phyloP scores from a whole-genome alignment of 805 yeast species.

The Saccharomycopsis selenospora region DNA sequence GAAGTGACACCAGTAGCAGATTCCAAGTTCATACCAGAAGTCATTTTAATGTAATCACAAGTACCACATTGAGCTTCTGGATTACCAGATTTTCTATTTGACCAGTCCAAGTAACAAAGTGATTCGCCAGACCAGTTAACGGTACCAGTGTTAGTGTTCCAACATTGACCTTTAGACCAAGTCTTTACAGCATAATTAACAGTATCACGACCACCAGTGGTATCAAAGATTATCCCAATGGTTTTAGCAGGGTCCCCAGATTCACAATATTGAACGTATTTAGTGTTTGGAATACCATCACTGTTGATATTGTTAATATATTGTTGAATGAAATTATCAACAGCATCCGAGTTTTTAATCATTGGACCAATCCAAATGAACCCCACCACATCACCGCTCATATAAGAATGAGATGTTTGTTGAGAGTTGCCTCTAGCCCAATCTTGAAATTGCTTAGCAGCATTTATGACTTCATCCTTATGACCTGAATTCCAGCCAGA shows the following conservation, averaged over 20 bases:
- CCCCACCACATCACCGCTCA: not conserved
- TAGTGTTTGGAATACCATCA: constrained; percentile 5
- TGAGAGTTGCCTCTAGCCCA: not conserved
- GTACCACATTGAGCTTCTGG: constrained; percentile 6
- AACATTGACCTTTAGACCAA: constrained; percentile 9
- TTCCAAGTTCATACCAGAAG: constrained; percentile 3
- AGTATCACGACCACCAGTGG: not conserved
- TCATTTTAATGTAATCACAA: not conserved
- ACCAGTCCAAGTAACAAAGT: not conserved
- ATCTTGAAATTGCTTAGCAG: not conserved
- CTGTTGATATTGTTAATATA: not conserved
- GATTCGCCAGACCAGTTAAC: constrained; percentile 1
- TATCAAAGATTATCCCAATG: constrained; percentile 4
- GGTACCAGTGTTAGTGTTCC: constrained; percentile 2
- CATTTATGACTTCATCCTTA: not conserved
- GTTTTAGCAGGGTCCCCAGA: constrained; percentile 9
- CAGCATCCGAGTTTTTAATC: not conserved
- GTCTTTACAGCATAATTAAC: constrained; percentile 1
- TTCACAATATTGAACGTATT: constrained; percentile 4
- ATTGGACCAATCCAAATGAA: constrained; percentile 1
- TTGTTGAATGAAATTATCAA: not conserved
- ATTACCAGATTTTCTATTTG: constrained; percentile 3
- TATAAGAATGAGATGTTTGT: constrained; percentile 1
- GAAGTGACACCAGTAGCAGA: constrained; percentile 1
- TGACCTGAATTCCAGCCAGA: not conserved